Base-by-base conservation (phyloP, 2,329 filamentous ascomycete genomes). In the Neurospora sp. region DNA sequence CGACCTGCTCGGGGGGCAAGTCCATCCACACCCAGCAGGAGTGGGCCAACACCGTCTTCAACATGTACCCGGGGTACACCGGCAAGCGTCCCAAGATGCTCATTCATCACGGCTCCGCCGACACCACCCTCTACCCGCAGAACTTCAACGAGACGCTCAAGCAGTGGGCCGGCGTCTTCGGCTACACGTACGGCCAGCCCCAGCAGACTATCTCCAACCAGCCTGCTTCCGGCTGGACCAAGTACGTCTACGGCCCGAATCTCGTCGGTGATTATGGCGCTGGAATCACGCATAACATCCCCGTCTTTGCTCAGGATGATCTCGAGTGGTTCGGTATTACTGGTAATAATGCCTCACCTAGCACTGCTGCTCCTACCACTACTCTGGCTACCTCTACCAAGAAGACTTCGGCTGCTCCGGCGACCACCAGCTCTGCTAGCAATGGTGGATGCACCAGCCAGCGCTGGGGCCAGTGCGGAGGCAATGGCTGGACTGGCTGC, bases 1-100 rank as follows among this genome's bases (percentile, higher is more conserved):
- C 81, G 71, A 81, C 82, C 6, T 89, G 87, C 75, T 81, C 86
- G 1, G 78, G 81, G 38, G 87, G 87, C 6, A 79, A 84, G 73
- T 78, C 81, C 70, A 81, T 80, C 38, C 78, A 79, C 68, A 81
- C 81, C 0, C 80, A 80, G 11, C 69, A 76, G 43, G 75, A 79
- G 66, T 84, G 83, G 83, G 80, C 80, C 17, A 78, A 81, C 68
- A 75, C 79, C 36, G 81, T 81, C 0, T 74, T 76, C 68, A 77
- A 79, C 15, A 86, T 85, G 81, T 86, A 86, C 75, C 84, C 85
- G 0, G 82, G 82, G 40, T 89, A 86, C 74, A 6, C 28, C 5
- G 28, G 28, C 28, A 33, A 33, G 28, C 76, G 80, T 9, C 80
- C 82, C 15, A 78, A 78, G 71, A 81, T 84, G 79, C 74, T 70